A percentile compares a stretch with the other conserved stretches of the same genome.
These are phyloP conservation scores for Exophiala oligosperma DNA, from an alignment of 2,329 filamentous ascomycete genomes.

Conservation along the genomic window DNA sequence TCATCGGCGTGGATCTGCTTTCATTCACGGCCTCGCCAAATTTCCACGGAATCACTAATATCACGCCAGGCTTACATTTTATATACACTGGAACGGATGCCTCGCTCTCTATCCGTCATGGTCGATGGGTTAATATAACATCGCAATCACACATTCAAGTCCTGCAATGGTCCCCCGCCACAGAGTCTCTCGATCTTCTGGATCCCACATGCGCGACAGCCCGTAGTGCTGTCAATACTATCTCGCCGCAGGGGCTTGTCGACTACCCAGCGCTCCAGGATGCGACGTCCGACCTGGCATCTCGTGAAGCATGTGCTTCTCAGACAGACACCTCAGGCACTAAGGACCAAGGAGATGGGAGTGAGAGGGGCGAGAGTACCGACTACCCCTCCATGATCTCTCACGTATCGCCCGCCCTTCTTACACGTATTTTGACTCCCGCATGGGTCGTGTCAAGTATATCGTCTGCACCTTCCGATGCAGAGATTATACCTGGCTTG, in stretches of 20 bases:
- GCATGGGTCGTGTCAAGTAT: slow-evolving; percentile 59
- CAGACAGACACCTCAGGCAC: not conserved
- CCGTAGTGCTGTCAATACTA: slow-evolving; percentile 53
- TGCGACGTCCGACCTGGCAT: slow-evolving; percentile 22
- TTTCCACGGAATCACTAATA: slow-evolving; percentile 61
- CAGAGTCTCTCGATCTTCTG: slow-evolving; percentile 39
- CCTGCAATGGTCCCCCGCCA: slow-evolving; percentile 54
- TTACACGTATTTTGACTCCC: slow-evolving; percentile 22
- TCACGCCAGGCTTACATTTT: slow-evolving; percentile 62
- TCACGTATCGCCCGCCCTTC: slow-evolving; percentile 44
- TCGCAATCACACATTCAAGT: slow-evolving; percentile 37
- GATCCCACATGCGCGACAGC: slow-evolving; percentile 35
- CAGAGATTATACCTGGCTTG: slow-evolving; percentile 62
- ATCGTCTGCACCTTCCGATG: slow-evolving; percentile 56
- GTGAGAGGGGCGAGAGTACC: slow-evolving; percentile 28
- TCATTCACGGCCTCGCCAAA: slow-evolving; percentile 63
- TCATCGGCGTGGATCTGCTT: slow-evolving; percentile 55
- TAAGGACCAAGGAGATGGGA: slow-evolving; percentile 29
- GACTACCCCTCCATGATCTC: slow-evolving; percentile 55
- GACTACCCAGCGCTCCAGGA: slow-evolving; percentile 25
- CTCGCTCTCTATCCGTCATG: slow-evolving; percentile 61
- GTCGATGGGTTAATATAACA: slow-evolving; percentile 52
- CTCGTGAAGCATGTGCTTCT: slow-evolving; percentile 1
- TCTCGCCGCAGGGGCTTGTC: slow-evolving; percentile 29
- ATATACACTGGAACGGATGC: slow-evolving; percentile 60